Evolutionary conservation across 2,329 filamentous ascomycete species (phyloP), one percentile per base, ranked within the genome.

Genomic region (Aureobasidium mangrovei): DNA sequence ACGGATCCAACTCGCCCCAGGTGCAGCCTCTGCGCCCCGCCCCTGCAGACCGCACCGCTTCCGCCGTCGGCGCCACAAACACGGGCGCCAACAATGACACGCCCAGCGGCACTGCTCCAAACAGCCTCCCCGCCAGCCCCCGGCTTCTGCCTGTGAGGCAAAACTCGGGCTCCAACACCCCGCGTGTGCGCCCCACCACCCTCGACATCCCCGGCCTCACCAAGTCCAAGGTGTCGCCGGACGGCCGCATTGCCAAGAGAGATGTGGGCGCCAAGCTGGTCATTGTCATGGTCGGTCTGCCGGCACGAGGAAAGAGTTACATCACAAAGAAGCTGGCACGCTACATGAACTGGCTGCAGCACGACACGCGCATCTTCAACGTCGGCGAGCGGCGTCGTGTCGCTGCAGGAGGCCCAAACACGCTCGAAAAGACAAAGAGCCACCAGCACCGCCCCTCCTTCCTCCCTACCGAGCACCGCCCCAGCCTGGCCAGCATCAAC

Each of bases 281-380:
- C 66, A 95, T 98, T 64, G 84, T 98, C 68, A 98, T 98, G 93
- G 93, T 98, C 57, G 93, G 93, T 59, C 74, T 98, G 63, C 93
- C 93, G 2, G 93, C 93, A 7, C 80, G 93, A 64, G 93, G 93
- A 67, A 98, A 98, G 74, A 96, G 91, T 54, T 98, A 98, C 72
- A 95, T 98, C 64, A 97, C 93, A 58, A 97, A 97, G 77, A 98
- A 98, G 74, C 81, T 98, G 59, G 87, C 93, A 56, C 82, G 93
- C 58, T 98, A 97, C 67, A 75, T 98, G 48, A 91, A 94, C 47
- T 98, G 93, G 93, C 83, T 96, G 65, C 93, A 98, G 67, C 91
- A 98, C 71, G 88, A 95, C 65, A 93, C 91, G 9, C 81, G 80
- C 61, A 96, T 98, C 62, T 98, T 98, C 81, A 98, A 98, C 64